phyloP scores from a whole-genome alignment of 495 filamentous ascomycete genomes.

The Penicillium alfredii region DNA sequence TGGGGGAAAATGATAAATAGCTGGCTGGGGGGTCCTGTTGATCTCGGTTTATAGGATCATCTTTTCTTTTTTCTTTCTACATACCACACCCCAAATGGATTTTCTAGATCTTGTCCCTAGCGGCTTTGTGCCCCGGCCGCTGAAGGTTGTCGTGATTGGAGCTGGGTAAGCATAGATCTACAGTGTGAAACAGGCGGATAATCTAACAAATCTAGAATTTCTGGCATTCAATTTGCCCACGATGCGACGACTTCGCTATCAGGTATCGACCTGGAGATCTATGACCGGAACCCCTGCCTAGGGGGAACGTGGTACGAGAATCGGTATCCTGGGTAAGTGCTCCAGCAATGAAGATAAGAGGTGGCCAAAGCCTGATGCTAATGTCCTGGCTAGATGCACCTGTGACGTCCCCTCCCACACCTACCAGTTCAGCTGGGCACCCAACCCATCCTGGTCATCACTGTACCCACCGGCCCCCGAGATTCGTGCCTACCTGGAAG shows the following conservation, averaged over 20 bases:
- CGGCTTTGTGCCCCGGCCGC: constrained; percentile 3
- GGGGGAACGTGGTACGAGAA: constrained; percentile 63
- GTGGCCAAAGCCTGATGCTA: neutral
- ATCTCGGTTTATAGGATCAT: too few relatives aligned
- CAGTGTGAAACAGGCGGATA: constrained; percentile 28
- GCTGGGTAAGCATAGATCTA: constrained; percentile 52
- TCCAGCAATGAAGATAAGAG: neutral
- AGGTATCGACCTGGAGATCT: constrained; percentile 26
- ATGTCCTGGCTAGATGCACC: constrained; percentile 7
- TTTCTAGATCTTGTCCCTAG: constrained; percentile 3
- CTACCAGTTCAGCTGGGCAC: constrained; percentile 15
- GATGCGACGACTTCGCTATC: constrained; percentile 34
- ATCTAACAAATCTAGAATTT: constrained; percentile 1
- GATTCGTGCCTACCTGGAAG: constrained; percentile 8
- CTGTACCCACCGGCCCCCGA: constrained; percentile 10
- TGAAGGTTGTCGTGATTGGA: constrained; percentile 51
- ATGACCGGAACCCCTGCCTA: constrained; percentile 63
- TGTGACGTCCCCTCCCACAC: constrained; percentile 13
- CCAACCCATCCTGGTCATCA: constrained; percentile 12
- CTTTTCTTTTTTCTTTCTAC: too few relatives aligned
- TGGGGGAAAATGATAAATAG: too few relatives aligned
- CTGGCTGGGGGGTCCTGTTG: too few relatives aligned
- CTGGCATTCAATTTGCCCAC: constrained; percentile 5
- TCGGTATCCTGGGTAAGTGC: constrained; percentile 46
- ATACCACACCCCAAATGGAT: too few relatives aligned